Percentiles rank a stretch among this genome's conserved stretches.
phyloP scores from a whole-genome alignment of 2,329 filamentous ascomycete species.

The Aspergillaceae sp. region DNA sequence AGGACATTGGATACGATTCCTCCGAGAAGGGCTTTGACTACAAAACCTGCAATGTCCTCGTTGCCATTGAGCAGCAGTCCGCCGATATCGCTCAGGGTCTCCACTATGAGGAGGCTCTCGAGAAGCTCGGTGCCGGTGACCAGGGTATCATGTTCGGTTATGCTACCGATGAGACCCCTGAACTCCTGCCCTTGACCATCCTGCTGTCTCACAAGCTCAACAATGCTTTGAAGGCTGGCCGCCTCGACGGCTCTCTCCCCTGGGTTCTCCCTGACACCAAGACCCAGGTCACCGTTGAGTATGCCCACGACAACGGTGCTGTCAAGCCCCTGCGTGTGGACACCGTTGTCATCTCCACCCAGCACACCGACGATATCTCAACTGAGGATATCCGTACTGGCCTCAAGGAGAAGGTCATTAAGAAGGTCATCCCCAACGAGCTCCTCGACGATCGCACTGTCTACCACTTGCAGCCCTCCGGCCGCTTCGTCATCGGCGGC shows the following conservation, averaged over 20 bases:
- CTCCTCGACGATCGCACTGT: constrained; percentile 88
- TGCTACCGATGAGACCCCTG: constrained; percentile 97
- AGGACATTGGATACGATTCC: constrained; percentile 97
- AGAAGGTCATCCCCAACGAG: constrained; percentile 84
- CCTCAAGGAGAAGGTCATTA: constrained; percentile 95
- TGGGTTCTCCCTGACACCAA: constrained; percentile 99
- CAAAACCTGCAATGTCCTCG: constrained; percentile 98
- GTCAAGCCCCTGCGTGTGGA: constrained; percentile 88
- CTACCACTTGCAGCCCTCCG: constrained; percentile 98
- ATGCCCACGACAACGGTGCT: constrained; percentile 86
- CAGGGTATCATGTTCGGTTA: constrained; percentile 99
- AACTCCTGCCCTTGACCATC: constrained; percentile 90
- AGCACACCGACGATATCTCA: constrained; percentile 80
- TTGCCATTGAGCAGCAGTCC: constrained; percentile 98
- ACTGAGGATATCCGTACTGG: constrained; percentile 90
- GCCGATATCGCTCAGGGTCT: constrained; percentile 98
- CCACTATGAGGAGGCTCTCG: constrained; percentile 93
- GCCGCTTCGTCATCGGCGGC: constrained; percentile 97
- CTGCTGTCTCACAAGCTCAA: constrained; percentile 96
- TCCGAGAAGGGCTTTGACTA: constrained; percentile 98
- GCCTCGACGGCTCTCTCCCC: constrained; percentile 75
- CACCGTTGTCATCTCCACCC: constrained; percentile 93
- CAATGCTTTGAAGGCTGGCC: constrained; percentile 82
- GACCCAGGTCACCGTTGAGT: constrained; percentile 98
- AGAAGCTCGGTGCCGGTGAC: constrained; percentile 97